phyloP scores from a whole-genome alignment of 805 yeast species.

The Metschnikowia orientalis region DNA sequence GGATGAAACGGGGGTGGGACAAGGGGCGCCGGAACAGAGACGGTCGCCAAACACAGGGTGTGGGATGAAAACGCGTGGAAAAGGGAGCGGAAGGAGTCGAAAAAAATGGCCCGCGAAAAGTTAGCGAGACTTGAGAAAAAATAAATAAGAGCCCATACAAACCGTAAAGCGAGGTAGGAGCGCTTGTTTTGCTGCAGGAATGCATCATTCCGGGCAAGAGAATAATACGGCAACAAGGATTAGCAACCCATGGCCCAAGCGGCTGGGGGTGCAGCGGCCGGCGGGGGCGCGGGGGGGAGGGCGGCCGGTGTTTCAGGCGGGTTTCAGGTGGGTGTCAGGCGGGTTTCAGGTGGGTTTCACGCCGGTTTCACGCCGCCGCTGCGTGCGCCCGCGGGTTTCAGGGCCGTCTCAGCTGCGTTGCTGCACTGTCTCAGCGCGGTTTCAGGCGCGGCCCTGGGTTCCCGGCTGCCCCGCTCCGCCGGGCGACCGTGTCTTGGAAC shows the following conservation, averaged over 20 bases:
- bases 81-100: conserved; percentile 6
- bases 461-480: too few species aligned
- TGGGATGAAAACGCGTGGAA: too few species aligned
- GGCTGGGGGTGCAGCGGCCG: too few species aligned
- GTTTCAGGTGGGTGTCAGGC: background rate
- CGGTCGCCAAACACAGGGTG: too few species aligned
- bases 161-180: conserved; percentile 2
- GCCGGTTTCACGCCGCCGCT: too few species aligned
- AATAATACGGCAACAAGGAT: conserved; percentile 3
- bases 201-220: conserved; percentile 4
- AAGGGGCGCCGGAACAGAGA: too few species aligned
- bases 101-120: conserved; percentile 3
- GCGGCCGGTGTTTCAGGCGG: background rate
- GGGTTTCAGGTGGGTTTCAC: background rate
- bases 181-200: conserved; percentile 1
- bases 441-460: too few species aligned
- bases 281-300: too few species aligned
- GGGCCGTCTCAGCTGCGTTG: background rate
- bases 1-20: background rate
- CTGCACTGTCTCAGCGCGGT: too few species aligned
- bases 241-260: too few species aligned
- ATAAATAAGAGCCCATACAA: conserved; percentile 4
- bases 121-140: conserved; percentile 4
- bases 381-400: background rate
- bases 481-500: too few species aligned